Base-by-base conservation (phyloP, 495 filamentous ascomycete genomes). In the Xylaria sp. region DNA sequence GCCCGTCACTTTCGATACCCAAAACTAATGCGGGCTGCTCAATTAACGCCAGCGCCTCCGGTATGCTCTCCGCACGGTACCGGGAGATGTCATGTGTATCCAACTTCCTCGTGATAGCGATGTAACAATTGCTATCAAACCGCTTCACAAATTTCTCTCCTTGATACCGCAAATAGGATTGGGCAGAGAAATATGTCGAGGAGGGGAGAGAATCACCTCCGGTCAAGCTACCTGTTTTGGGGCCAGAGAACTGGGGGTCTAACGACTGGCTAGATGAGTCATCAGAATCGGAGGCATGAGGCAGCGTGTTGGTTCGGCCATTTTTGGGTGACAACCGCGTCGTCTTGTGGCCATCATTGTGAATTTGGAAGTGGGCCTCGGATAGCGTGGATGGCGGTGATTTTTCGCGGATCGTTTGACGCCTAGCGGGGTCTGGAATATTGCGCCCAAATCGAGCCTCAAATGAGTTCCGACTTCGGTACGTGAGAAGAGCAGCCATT, bases 111-210 rank as follows among this genome's bases (percentile, higher is more conserved):
- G 96, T 98, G 79, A 98, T 97, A 71, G 96, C 94, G 69, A 99
- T 98, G 82, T 99, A 99, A 83, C 96, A 98, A 78, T 99, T 99
- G 72, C 93, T 92, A 81, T 99, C 96, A 78, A 98, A 99, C 8
- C 96, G 91, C 77, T 93, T 94, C 72, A 98, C 95, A 78, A 99
- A 99, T 80, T 99, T 99, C 67, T 91, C 88, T 52, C 93, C 95
- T 82, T 99, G 96, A 81, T 99, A 99, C n/a, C 96, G 92, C 8
- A 99, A 91, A 79, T 99, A 99, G 0, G 93, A 97, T 78, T 99
- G 96, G 0, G 95, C 96, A 19, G 95, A 98, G 81, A 98, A 99
- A 79, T 97, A 97, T 7, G 94, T 97, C 2, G 94, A 90, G 0
- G 90, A 85, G 19, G 85, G 85, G 35, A 88, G 85, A 73, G 82